Percentiles rank a stretch among this genome's conserved stretches.
These are phyloP conservation scores for Juglanconis oblonga DNA, from an alignment of 2,329 filamentous ascomycete genomes.

Conservation along the genomic window DNA sequence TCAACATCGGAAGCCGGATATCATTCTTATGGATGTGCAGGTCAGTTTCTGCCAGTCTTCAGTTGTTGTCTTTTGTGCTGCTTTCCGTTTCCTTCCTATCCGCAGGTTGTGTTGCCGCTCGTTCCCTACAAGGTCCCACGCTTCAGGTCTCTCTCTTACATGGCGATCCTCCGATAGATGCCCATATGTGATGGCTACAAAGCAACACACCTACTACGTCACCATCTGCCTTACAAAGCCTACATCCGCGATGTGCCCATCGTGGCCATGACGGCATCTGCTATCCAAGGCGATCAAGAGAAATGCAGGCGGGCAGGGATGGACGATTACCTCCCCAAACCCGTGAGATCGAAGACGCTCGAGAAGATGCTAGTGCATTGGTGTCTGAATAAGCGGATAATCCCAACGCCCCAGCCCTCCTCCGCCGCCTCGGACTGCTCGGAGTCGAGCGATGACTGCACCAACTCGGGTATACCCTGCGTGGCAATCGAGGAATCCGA, in stretches of 20 bases:
- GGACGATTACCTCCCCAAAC: conserved; percentile 55
- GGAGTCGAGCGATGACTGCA: conserved; percentile 23
- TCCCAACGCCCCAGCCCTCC: neutral
- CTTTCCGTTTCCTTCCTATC: neutral
- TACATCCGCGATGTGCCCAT: conserved; percentile 56
- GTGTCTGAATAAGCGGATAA: conserved; percentile 19
- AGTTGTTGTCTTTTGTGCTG: neutral
- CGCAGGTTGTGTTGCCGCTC: neutral
- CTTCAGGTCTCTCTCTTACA: neutral
- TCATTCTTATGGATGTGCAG: conserved; percentile 77
- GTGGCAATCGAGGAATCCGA: conserved; percentile 5
- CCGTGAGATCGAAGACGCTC: conserved; percentile 47
- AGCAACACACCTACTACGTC: conserved; percentile 70
- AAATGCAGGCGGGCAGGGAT: conserved; percentile 52
- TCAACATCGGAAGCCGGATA: conserved; percentile 59
- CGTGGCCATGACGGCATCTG: conserved; percentile 55
- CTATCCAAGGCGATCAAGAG: conserved; percentile 53
- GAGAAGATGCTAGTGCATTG: conserved; percentile 37
- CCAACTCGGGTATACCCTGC: conserved; percentile 22
- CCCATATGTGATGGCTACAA: conserved; percentile 75
- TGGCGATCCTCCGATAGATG: conserved; percentile 38
- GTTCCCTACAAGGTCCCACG: neutral
- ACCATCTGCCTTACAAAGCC: conserved; percentile 62
- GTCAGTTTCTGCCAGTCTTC: conserved; percentile 5
- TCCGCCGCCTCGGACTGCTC: conserved; percentile 21